Evolutionary conservation across 257 asterid genomes (phyloP), one percentile per base, ranked within the genome.

Genomic region (Schizonepeta tenuifolia): DNA sequence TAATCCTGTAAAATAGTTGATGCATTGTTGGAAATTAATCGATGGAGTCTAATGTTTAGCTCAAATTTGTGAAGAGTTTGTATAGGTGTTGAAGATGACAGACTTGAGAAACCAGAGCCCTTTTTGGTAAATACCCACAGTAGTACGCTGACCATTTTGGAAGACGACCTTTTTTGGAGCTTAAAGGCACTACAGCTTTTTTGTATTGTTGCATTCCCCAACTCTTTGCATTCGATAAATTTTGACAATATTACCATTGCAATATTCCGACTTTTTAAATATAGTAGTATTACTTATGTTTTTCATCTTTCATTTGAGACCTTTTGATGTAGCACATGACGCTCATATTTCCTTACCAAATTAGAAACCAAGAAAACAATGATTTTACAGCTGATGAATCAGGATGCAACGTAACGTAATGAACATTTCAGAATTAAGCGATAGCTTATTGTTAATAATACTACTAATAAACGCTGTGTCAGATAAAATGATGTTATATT

Each of bases 1-100:
- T n/a, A 7, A 50, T 50, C 4, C 12, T 24, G 20, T 50, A 17
- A 7, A 50, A 17, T 7, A 17, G 12, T 50, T 0, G 22, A 7
- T 47, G 21, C 1, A 47, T 46, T 10, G 14, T 20, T 3, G 2
- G 53, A 17, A 20, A n/a, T 8, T 11, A 5, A 35, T 35, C 46
- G 10, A 13, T 12, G 2, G 1, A 1, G 26, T 17, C 22, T 28
- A 0, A 17, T 18, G 18, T 12, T 33, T 6, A 26, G 4, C n/a
- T 56, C 40, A 3, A 18, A 18, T 55, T 14, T 38, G 6, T 47
- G 44, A 13, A 18, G 41, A 21, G n/a, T 64, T 28, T 41, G n/a
- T 14, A 11, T 40, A 73, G 85, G 73, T 74, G 38, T 24, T 70
- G 38, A 31, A 65, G 67, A 76, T 47, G 79, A 31, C 12, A 69